A percentile compares a stretch with the other conserved stretches of the same genome.
These are phyloP conservation scores for Micromonas pusilla DNA, from an alignment of 139 green algal species.

Conservation along the genomic window DNA sequence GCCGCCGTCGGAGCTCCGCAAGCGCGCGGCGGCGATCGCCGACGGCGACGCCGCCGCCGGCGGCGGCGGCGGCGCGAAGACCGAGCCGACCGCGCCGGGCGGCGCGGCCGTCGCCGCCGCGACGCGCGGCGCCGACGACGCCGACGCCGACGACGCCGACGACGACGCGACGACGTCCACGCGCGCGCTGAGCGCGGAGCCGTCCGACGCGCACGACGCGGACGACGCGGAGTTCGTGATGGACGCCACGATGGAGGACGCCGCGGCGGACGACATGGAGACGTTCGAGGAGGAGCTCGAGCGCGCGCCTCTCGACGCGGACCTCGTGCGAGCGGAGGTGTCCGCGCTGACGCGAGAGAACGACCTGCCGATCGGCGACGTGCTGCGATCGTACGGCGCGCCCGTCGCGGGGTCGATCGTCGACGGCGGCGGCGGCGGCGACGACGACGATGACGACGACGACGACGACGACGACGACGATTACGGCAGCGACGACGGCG, in stretches of 20 bases:
- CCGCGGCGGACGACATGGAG: neutral
- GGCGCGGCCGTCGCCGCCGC: too few relatives aligned
- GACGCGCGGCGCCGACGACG: too few relatives aligned
- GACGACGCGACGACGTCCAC: too few relatives aligned
- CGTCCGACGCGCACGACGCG: neutral
- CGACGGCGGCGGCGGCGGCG: neutral
- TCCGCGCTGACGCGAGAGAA: neutral
- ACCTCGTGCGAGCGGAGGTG: neutral
- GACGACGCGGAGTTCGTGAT: neutral
- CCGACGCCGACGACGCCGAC: neutral
- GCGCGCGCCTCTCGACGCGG: neutral
- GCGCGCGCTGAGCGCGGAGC: neutral
- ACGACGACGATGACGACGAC: neutral
- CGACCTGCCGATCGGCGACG: neutral
- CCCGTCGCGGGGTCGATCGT: neutral
- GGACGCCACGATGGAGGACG: too few relatives aligned
- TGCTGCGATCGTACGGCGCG: neutral
- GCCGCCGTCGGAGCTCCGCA: neutral
- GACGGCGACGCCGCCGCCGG: neutral
- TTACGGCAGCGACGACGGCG: neutral
- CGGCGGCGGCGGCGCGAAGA: neutral
- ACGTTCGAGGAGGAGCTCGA: neutral
- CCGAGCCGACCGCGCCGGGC: too few relatives aligned
- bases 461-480: neutral
- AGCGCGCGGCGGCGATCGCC: neutral